A percentile compares a stretch with the other conserved stretches of the same genome.
phyloP scores from a whole-genome alignment of 2,329 filamentous ascomycete species.

The Exophiala bonariae region DNA sequence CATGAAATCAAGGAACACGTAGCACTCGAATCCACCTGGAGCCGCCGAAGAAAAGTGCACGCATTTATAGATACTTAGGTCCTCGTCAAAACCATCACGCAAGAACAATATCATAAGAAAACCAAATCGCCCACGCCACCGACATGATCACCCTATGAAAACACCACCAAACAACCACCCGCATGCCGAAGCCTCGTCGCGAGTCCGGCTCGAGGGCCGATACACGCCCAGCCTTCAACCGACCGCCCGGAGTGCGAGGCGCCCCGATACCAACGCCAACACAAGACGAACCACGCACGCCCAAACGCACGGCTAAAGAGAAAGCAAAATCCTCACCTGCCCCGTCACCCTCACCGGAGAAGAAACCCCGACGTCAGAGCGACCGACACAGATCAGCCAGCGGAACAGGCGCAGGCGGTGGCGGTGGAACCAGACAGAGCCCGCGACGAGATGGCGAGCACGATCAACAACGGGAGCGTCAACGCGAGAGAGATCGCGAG shows the following conservation, averaged over 20 bases:
- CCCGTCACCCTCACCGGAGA: conserved; percentile 22
- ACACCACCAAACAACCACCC: conserved; percentile 7
- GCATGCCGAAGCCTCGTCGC: conserved; percentile 30
- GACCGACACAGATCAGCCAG: conserved; percentile 8
- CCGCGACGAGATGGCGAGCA: conserved; percentile 31
- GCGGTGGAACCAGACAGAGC: conserved; percentile 35
- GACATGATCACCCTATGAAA: conserved; percentile 13
- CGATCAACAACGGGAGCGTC: conserved; percentile 16
- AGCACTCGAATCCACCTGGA: background rate
- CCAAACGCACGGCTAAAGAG: conserved; percentile 19
- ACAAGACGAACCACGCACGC: conserved; percentile 16
- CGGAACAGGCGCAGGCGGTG: background rate
- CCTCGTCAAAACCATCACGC: too few species aligned
- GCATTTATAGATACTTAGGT: too few species aligned
- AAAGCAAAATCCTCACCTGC: conserved; percentile 23
- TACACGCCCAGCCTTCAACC: conserved; percentile 32
- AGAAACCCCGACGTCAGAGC: conserved; percentile 15
- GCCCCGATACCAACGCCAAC: conserved; percentile 18
- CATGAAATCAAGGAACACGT: too few species aligned
- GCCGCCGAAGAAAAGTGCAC: background rate
- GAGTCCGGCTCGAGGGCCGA: conserved; percentile 30
- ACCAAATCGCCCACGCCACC: conserved; percentile 1
- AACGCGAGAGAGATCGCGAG: conserved; percentile 25
- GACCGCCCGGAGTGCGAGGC: conserved; percentile 30
- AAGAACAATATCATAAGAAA: too few species aligned